Percentiles rank a stretch among this genome's conserved stretches.
These are phyloP conservation scores for Fusarium transvaalense DNA, from an alignment of 2,329 filamentous ascomycete genomes.

Conservation along the genomic window DNA sequence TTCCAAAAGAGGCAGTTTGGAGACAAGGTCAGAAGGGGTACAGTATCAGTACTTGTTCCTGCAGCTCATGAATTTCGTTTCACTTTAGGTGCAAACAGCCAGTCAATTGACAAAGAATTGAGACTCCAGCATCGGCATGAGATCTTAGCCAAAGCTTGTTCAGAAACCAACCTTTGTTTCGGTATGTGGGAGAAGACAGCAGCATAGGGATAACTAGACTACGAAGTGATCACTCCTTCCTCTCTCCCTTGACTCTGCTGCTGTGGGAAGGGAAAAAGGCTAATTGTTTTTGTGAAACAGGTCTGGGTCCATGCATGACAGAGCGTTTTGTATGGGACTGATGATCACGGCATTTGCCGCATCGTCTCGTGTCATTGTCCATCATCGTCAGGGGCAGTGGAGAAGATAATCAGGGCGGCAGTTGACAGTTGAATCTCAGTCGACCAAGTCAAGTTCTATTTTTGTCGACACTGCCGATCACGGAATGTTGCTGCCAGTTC, in stretches of 20 bases:
- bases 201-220: no score
- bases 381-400: conserved; percentile 45
- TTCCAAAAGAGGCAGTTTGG: not conserved
- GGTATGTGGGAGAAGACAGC: conserved; percentile 19
- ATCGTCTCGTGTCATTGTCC: conserved; percentile 17
- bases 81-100: conserved; percentile 6
- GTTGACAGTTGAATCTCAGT: conserved; percentile 15
- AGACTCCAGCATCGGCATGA: conserved; percentile 28
- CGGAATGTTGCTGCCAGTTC: conserved; percentile 7
- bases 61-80: conserved; percentile 23
- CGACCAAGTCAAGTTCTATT: conserved; percentile 35
- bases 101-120: conserved; percentile 23
- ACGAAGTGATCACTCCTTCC: not conserved
- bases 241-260: not conserved
- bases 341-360: conserved; percentile 22
- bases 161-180: conserved; percentile 4
- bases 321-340: conserved; percentile 11
- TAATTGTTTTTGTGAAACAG: conserved; percentile 35
- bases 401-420: conserved; percentile 43
- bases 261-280: conserved; percentile 6
- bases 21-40: not conserved
- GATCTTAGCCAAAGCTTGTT: conserved; percentile 31
- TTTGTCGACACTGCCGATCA: conserved; percentile 35
- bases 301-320: conserved; percentile 29
- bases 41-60: conserved; percentile 1